Conservation (phyloP, 371 early-diverging fungal genomes). For the Mucor circinelloides region DNA sequence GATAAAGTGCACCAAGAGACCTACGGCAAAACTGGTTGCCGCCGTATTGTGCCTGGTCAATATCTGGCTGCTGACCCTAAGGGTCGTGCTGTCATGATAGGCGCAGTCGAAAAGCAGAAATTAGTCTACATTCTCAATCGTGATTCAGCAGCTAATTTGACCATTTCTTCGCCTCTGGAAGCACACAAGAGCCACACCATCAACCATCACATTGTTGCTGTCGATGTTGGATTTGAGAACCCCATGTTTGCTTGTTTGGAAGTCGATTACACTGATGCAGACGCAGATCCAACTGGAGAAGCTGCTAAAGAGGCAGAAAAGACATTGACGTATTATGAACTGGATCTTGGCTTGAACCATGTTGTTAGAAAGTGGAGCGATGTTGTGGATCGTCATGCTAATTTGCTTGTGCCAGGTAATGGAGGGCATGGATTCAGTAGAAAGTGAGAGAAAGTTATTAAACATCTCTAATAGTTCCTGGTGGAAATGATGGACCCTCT, state of each 20-base stretch:
- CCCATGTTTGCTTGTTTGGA: conserved; percentile 96
- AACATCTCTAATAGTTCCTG: conserved; percentile 65
- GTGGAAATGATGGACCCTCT: conserved; percentile 94
- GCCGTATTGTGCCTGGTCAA: conserved; percentile 94
- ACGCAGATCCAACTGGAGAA: conserved; percentile 80
- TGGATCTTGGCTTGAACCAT: conserved; percentile 98
- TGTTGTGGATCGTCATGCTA: conserved; percentile 75
- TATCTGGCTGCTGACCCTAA: conserved; percentile 95
- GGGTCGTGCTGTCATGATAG: conserved; percentile 96
- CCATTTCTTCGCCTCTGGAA: conserved; percentile 96
- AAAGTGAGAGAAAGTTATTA: not conserved
- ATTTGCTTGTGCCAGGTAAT: conserved; percentile 82
- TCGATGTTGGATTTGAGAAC: conserved; percentile 98
- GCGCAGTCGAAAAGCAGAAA: conserved; percentile 93
- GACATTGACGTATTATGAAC: conserved; percentile 91
- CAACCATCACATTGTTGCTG: conserved; percentile 77
- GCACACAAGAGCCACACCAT: conserved; percentile 86
- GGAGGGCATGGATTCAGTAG: too few species aligned
- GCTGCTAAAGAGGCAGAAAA: conserved; percentile 78
- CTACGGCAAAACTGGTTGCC: conserved; percentile 92
- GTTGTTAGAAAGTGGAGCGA: conserved; percentile 94
- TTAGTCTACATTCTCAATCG: conserved; percentile 95
- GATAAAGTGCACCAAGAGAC: conserved; percentile 91
- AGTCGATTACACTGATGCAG: conserved; percentile 84
- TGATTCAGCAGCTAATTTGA: conserved; percentile 81